Conservation (phyloP, 208 protist genomes). For the Leishmania tropica region DNA sequence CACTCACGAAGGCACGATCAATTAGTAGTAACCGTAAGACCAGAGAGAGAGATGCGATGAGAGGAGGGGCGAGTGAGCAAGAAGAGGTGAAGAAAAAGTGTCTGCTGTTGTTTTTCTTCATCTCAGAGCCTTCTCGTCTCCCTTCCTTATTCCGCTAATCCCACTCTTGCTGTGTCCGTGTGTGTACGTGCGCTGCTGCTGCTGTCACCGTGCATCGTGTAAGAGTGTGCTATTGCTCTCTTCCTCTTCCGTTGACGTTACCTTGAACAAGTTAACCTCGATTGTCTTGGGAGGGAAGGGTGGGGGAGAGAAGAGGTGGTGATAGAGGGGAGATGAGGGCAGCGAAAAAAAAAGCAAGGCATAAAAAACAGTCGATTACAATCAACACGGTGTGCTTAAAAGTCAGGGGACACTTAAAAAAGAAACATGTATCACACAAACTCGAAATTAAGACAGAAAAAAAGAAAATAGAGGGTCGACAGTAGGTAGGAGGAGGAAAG, state of each 20-base stretch:
- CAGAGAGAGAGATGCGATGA: not conserved
- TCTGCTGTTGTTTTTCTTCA: constrained; percentile 7
- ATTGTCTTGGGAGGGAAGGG: not conserved
- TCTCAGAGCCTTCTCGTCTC: not conserved
- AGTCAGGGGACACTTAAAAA: too few relatives aligned
- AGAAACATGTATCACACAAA: too few relatives aligned
- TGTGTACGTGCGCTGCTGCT: not conserved
- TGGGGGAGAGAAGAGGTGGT: too few relatives aligned
- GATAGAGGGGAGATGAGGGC: too few relatives aligned
- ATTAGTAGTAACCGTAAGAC: not conserved
- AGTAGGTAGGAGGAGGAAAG: too few relatives aligned
- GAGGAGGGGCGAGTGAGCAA: not conserved
- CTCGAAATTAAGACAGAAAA: too few relatives aligned
- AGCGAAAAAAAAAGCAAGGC: too few relatives aligned
- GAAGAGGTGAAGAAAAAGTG: constrained; percentile 2
- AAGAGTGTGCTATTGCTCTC: too few relatives aligned
- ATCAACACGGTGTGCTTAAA: too few relatives aligned
- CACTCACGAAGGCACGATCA: not conserved
- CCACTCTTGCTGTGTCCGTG: not conserved
- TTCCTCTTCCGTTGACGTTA: not conserved
- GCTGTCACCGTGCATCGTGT: too few relatives aligned
- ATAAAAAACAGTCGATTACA: too few relatives aligned
- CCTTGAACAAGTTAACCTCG: not conserved
- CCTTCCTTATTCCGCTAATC: not conserved
- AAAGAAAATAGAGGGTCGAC: too few relatives aligned